These are phyloP conservation scores for Myriangium duriaei DNA, from an alignment of 2,329 filamentous ascomycete species.

Conservation along the genomic window DNA sequence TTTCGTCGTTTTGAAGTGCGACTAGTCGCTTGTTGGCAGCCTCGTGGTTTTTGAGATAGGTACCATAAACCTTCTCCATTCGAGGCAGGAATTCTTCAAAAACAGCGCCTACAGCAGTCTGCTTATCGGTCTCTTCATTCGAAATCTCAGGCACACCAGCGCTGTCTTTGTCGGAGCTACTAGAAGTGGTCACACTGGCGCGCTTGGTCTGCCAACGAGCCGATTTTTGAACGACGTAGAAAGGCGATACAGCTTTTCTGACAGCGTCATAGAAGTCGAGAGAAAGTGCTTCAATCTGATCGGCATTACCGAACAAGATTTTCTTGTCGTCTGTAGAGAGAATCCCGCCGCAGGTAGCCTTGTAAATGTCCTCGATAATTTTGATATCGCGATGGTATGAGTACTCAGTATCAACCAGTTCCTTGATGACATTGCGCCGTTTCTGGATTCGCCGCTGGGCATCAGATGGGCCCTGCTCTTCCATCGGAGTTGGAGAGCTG, in stretches of 20 bases:
- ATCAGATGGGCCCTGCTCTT: conserved; percentile 26
- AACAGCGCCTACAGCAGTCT: conserved; percentile 46
- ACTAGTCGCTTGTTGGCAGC: conserved; percentile 50
- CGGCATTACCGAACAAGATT: conserved; percentile 81
- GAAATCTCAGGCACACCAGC: conserved; percentile 20
- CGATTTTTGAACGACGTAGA: conserved; percentile 57
- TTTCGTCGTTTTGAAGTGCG: conserved; percentile 42
- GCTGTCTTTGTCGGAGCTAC: conserved; percentile 22
- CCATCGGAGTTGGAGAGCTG: conserved; percentile 16
- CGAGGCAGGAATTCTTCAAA: conserved; percentile 43
- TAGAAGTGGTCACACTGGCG: conserved; percentile 33
- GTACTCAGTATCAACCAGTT: conserved; percentile 84
- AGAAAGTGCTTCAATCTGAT: conserved; percentile 81
- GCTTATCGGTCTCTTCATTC: conserved; percentile 44
- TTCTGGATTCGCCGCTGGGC: conserved; percentile 58
- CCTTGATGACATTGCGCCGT: conserved; percentile 75
- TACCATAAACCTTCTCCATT: conserved; percentile 54
- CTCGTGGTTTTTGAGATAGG: conserved; percentile 53
- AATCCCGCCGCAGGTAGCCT: conserved; percentile 67
- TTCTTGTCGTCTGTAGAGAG: conserved; percentile 76
- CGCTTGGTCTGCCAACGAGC: conserved; percentile 43
- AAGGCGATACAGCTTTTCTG: conserved; percentile 64
- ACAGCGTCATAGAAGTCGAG: conserved; percentile 65
- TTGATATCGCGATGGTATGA: conserved; percentile 92
- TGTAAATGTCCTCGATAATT: conserved; percentile 95